phyloP scores from a whole-genome alignment of 148 eudicot genomes.

The Salicornia ramosissima region DNA sequence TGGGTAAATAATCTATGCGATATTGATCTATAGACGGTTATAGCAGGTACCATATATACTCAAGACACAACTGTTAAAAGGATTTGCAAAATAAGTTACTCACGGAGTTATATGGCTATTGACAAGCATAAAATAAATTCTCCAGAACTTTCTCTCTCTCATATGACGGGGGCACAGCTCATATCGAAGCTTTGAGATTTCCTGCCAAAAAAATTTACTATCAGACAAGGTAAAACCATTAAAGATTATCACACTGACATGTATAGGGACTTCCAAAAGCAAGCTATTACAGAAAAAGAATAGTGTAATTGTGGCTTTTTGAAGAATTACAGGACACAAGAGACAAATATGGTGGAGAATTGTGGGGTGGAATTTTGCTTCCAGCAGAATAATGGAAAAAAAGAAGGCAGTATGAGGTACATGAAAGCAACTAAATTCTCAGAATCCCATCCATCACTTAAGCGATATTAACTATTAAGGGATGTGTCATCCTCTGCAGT shows the following conservation, averaged over 20 bases:
- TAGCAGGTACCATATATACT: too few species aligned
- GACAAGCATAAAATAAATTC: conserved; percentile 84
- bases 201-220: conserved; percentile 45
- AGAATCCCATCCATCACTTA: not conserved
- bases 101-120: conserved; percentile 79
- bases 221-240: conserved; percentile 15
- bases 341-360: not conserved
- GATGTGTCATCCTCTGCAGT: not conserved
- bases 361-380: not conserved
- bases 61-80: not conserved
- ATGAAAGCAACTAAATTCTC: not conserved
- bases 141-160: conserved; percentile 96
- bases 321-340: not conserved
- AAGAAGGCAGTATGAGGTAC: not conserved
- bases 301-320: not conserved
- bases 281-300: not conserved
- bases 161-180: conserved; percentile 87
- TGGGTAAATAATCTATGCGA: too few species aligned
- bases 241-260: not conserved
- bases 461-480: not conserved
- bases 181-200: conserved; percentile 86
- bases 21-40: too few species aligned
- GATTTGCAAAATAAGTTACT: conserved; percentile 32
- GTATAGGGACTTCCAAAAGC: not conserved
- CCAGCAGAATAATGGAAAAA: not conserved